A percentile compares a stretch with the other conserved stretches of the same genome.
phyloP scores from a whole-genome alignment of 2,329 filamentous ascomycete species.

The Dactylellina haptotyla region DNA sequence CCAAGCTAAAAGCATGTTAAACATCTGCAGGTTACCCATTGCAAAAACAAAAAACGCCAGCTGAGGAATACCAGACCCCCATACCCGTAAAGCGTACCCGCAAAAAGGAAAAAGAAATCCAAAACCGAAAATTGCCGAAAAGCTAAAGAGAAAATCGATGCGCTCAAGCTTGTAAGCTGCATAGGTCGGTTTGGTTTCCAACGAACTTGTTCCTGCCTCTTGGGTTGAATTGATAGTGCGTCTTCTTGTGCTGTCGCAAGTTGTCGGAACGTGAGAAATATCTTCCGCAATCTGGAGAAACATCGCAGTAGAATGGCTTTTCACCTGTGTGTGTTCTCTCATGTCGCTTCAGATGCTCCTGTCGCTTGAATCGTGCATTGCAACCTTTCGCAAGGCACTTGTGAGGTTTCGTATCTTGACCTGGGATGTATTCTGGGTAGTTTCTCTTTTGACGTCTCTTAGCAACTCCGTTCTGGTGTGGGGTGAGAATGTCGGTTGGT shows the following conservation, averaged over 20 bases:
- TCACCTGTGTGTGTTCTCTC: conserved; percentile 57
- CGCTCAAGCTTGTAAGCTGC: conserved; percentile 15
- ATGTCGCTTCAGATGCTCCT: conserved; percentile 57
- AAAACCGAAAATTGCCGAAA: neutral
- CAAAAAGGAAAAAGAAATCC: conserved; percentile 7
- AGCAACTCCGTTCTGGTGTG: conserved; percentile 25
- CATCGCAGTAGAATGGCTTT: conserved; percentile 55
- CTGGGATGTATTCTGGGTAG: conserved; percentile 37
- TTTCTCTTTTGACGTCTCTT: conserved; percentile 35
- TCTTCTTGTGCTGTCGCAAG: conserved; percentile 55
- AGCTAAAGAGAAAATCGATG: conserved; percentile 2
- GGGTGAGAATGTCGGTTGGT: conserved; percentile 9
- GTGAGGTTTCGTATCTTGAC: conserved; percentile 53
- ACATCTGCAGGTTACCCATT: conserved; percentile 37
- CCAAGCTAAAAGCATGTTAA: conserved; percentile 34
- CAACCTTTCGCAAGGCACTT: conserved; percentile 54
- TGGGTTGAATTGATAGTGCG: conserved; percentile 56
- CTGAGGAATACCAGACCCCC: conserved; percentile 54
- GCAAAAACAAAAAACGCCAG: conserved; percentile 49
- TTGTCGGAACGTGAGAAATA: conserved; percentile 57
- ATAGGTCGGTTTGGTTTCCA: conserved; percentile 26
- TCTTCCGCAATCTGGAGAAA: conserved; percentile 53
- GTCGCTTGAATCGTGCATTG: conserved; percentile 55
- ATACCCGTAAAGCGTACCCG: conserved; percentile 14
- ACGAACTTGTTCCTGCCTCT: conserved; percentile 51